Base-by-base conservation (phyloP, 176 grass and related monocot species). In the Thalia dealbata region DNA sequence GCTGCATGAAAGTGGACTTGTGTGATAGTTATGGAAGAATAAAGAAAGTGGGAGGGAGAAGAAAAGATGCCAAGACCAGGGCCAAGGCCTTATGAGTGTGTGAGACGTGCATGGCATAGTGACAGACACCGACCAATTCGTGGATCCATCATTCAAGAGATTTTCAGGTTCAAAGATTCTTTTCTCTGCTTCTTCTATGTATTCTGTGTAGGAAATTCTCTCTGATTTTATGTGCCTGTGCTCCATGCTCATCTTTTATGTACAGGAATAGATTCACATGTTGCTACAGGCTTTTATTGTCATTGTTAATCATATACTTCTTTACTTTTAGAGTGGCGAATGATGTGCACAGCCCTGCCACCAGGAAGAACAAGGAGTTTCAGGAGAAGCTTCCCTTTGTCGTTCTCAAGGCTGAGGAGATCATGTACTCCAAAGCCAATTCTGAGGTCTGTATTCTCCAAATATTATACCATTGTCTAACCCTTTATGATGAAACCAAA, bases 381-480 rank as follows among this genome's bases (percentile, higher is more conserved):
- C 84, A 81, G 69, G 84, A 86, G 75, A 86, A 86, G 61, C 79
- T 86, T 8, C 84, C 84, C 0, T 60, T 78, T 63, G 84, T 86
- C 2, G 78, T 86, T 8, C 54, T 86, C 62, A 86, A 86, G 62
- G 84, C 79, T 0, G 84, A 86, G 69, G 84, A 86, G 70, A 86
- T 86, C 50, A 81, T 86, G 74, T 86, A 86, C 61, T 86, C 84
- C n/a, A 86, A 86, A 75, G 84, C 84, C 69, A 86, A 86, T 69
- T 86, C 84, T 2, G 84, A 86, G 78, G 81, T 83, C 19, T 3
- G 48, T 50, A 61, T 21, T 44, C 23, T 75, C 14, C 7, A 22
- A 22, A 0, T 56, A 3, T 28, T 3, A 11, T 11, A 25, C 19
- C 22, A 45, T 68, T 16, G 23, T n/a, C 58, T 73, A 21, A 14